A percentile compares a stretch with the other conserved stretches of the same genome.
Evolutionary conservation across 1,284 basidiomycete genomes (phyloP).

Genomic region (Ceratobasidium sp.): DNA sequence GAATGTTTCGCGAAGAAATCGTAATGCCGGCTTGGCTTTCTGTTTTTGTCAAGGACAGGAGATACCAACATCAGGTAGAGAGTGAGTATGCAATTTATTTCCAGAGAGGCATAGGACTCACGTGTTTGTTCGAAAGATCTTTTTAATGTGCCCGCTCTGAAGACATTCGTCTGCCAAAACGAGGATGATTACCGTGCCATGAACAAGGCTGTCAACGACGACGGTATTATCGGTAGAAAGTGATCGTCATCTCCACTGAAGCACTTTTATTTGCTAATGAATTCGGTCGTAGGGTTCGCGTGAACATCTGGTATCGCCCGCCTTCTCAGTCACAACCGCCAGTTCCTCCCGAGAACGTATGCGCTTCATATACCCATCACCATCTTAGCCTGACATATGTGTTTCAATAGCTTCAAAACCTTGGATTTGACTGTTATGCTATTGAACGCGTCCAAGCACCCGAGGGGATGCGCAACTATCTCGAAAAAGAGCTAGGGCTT

Average conservation of each 20-base stretch:
- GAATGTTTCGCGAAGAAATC: constrained; percentile 79
- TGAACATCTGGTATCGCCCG: constrained; percentile 72
- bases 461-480: constrained; percentile 66
- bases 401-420: constrained; percentile 58
- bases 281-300: constrained; percentile 48
- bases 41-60: constrained; percentile 70
- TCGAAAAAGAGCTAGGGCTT: constrained; percentile 66
- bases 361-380: not conserved
- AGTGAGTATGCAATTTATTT: constrained; percentile 45
- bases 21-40: constrained; percentile 83
- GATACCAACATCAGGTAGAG: constrained; percentile 77
- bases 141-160: constrained; percentile 16
- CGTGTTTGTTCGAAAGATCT: not conserved
- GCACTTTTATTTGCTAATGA: not conserved
- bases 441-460: constrained; percentile 78
- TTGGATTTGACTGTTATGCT: constrained; percentile 85
- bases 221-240: constrained; percentile 54
- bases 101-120: too few species aligned
- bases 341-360: constrained; percentile 11
- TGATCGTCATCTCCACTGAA: not conserved
- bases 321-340: constrained; percentile 5
- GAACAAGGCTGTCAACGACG: constrained; percentile 71
- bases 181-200: constrained; percentile 81
- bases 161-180: constrained; percentile 89
- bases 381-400: constrained; percentile 19